phyloP scores from a whole-genome alignment of 2,329 filamentous ascomycete genomes.

The Xylariales sp. region DNA sequence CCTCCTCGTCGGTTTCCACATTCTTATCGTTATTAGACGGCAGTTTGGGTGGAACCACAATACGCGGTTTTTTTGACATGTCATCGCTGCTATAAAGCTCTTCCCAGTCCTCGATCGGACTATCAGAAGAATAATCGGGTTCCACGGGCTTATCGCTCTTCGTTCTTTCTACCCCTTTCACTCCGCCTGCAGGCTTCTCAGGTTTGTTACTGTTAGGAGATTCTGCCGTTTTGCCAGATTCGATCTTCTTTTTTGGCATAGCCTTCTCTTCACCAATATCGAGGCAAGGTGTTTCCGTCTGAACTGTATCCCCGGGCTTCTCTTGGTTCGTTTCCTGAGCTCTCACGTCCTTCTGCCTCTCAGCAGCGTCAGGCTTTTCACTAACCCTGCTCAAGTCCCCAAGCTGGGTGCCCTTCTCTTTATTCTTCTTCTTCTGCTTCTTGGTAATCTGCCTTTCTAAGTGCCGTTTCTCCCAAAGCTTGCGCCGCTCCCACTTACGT shows the following conservation, averaged over 20 bases:
- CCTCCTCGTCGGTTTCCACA: conserved; percentile 36
- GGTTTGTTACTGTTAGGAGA: too few species aligned
- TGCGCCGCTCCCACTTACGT: conserved; percentile 39
- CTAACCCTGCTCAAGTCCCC: too few species aligned
- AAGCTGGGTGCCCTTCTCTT: conserved; percentile 28
- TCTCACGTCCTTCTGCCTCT: conserved; percentile 8
- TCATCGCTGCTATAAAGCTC: conserved; percentile 56
- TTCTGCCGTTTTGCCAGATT: conserved; percentile 10
- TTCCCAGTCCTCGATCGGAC: conserved; percentile 56
- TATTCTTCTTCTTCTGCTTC: conserved; percentile 34
- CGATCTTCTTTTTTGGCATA: conserved; percentile 13
- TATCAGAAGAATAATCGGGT: conserved; percentile 53
- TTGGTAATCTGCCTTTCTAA: conserved; percentile 28
- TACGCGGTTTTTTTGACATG: conserved; percentile 45
- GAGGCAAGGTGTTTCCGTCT: too few species aligned
- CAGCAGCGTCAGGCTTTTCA: too few species aligned
- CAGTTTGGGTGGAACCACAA: conserved; percentile 20
- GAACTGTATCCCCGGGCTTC: too few species aligned
- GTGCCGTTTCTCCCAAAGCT: conserved; percentile 45
- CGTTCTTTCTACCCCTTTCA: too few species aligned
- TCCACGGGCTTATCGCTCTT: conserved; percentile 35
- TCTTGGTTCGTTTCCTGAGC: neutral
- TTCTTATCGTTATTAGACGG: conserved; percentile 17
- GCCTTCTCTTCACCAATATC: too few species aligned
- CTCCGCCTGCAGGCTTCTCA: conserved; percentile 6